Evolutionary conservation across 345 rosid species (phyloP), one percentile per base, ranked within the genome.

Genomic region (Geranium rotundifolium): DNA sequence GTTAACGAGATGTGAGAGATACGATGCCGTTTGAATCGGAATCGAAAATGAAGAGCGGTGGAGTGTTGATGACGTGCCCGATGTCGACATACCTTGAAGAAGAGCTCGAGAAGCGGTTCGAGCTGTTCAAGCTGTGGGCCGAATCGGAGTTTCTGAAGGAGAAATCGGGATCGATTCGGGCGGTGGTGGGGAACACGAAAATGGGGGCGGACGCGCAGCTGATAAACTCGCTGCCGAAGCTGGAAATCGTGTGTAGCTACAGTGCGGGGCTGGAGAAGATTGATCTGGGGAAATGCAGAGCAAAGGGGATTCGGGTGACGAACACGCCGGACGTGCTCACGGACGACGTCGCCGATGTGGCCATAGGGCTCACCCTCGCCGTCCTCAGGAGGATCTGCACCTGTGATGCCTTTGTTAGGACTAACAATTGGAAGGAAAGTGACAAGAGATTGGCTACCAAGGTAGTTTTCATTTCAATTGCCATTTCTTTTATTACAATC

Each of bases 301-400:
- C 81, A 72, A 86, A 66, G 60, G 89, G 84, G 41, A 73, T 86
- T 41, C 69, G 83, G 63, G 89, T 84, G 29, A 70, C 87, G 18
- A 82, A 82, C 61, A 84, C 87, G 5, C 89, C 86, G 1, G 86
- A 86, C 59, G 89, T 86, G 19, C 65, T 86, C 81, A 86, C 85
- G 16, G 85, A 84, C 27, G 85, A 84, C 69, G 85, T 77, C 55
- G 92, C 87, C 0, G 89, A 84, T 65, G 62, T 72, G 62, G 85
- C 87, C 1, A 74, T 84, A 15, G 92, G 80, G 27, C 69, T 86
- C 75, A 72, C 76, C 5, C 55, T 84, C 67, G 81, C 76, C 58
- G 81, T 86, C 19, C 7, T 80, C 72, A 79, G 84, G 78, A 77
- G 67, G 75, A 61, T 84, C 29, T 73, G 85, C 61, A 79, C 55